These are phyloP conservation scores for Talaromyces wortmannii DNA, from an alignment of 495 filamentous ascomycete genomes.

Conservation along the genomic window DNA sequence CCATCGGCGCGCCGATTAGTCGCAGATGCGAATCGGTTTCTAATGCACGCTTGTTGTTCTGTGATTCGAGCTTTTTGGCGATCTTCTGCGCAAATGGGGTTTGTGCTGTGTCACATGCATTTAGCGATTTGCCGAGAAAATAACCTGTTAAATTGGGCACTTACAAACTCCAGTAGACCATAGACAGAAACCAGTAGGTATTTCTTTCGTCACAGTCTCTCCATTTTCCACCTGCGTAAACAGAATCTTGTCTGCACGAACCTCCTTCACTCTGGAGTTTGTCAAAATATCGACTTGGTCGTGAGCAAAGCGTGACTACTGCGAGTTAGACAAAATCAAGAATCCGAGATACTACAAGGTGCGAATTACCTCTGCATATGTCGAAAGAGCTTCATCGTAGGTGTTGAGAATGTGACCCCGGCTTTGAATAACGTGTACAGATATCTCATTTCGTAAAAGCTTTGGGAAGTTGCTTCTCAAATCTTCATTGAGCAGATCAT, in stretches of 20 bases:
- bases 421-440: slow-evolving; percentile 93
- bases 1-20: slow-evolving; percentile 81
- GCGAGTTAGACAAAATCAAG: background rate
- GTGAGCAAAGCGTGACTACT: slow-evolving; percentile 66
- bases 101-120: slow-evolving; percentile 49
- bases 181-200: slow-evolving; percentile 93
- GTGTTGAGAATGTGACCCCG: slow-evolving; percentile 94
- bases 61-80: slow-evolving; percentile 63
- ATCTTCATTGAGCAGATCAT: slow-evolving; percentile 95
- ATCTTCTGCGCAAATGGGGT: slow-evolving; percentile 70
- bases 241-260: slow-evolving; percentile 72
- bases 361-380: slow-evolving; percentile 69
- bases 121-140: background rate
- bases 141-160: slow-evolving; percentile 9
- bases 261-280: slow-evolving; percentile 87
- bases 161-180: slow-evolving; percentile 91
- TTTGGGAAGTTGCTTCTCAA: slow-evolving; percentile 75
- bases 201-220: slow-evolving; percentile 73
- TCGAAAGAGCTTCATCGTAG: slow-evolving; percentile 90
- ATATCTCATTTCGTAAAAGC: slow-evolving; percentile 91
- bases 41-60: slow-evolving; percentile 85
- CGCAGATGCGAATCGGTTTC: slow-evolving; percentile 95
- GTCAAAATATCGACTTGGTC: slow-evolving; percentile 87
- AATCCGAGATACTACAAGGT: background rate
- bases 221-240: slow-evolving; percentile 81